Evolutionary conservation across 495 filamentous ascomycete genomes (phyloP).

Genomic region (Penicillium nucicola): DNA sequence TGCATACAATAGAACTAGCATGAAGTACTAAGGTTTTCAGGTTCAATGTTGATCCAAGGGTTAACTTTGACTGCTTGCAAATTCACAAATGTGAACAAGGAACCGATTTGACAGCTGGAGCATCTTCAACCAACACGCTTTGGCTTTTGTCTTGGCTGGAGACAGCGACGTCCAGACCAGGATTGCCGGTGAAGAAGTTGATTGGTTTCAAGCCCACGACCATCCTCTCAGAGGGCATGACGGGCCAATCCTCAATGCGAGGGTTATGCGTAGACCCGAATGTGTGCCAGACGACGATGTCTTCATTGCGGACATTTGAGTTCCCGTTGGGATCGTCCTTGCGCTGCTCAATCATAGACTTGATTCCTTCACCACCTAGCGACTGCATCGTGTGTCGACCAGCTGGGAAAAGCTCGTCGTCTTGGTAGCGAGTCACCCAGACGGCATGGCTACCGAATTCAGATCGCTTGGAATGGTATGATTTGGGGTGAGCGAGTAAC

Average conservation of each 20-base stretch:
- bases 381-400: conserved; percentile 86
- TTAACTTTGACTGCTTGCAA: too few species aligned
- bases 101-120: too few species aligned
- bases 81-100: too few species aligned
- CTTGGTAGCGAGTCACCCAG: conserved; percentile 74
- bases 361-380: conserved; percentile 46
- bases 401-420: conserved; percentile 74
- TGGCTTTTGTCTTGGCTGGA: conserved; percentile 28
- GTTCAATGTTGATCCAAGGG: too few species aligned
- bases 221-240: conserved; percentile 54
- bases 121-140: conserved; percentile 24
- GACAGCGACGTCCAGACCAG: conserved; percentile 43
- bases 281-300: conserved; percentile 50
- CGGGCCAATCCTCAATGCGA: conserved; percentile 59
- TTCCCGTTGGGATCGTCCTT: conserved; percentile 10
- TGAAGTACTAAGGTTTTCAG: too few species aligned
- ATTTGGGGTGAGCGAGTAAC: conserved; percentile 67
- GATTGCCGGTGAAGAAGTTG: conserved; percentile 72
- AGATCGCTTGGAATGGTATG: conserved; percentile 69
- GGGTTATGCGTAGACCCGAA: conserved; percentile 62
- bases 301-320: conserved; percentile 44
- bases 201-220: conserved; percentile 60
- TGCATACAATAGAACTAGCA: too few species aligned
- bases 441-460: conserved; percentile 76
- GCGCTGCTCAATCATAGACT: conserved; percentile 13